Conservation (phyloP, 192 early-diverging fungal genomes). For the Diversispora epigaea region DNA sequence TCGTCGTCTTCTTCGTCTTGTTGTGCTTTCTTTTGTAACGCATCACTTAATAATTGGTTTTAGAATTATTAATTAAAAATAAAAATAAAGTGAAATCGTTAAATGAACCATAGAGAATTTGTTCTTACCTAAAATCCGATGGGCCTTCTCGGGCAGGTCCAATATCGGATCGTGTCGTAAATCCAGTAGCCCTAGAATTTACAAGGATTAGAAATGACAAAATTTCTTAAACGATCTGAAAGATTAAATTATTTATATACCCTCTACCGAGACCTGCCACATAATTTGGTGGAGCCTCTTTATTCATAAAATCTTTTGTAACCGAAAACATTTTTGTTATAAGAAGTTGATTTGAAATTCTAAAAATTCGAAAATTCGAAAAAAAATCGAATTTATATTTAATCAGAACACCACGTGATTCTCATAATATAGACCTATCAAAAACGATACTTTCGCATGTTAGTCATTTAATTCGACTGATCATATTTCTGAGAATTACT, state of each 20-base stretch:
- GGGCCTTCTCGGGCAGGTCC: conserved; percentile 87
- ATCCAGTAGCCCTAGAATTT: conserved; percentile 76
- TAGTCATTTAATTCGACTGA: too few relatives aligned
- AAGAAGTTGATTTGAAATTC: background rate
- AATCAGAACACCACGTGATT: too few relatives aligned
- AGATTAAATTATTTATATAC: conserved; percentile 20
- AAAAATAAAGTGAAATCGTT: background rate
- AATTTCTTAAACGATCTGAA: background rate
- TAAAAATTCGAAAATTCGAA: too few relatives aligned
- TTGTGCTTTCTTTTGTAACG: conserved; percentile 46
- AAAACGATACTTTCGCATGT: too few relatives aligned
- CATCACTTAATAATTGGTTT: conserved; percentile 26
- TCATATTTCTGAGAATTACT: too few relatives aligned
- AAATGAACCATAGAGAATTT: background rate
- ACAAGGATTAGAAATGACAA: background rate
- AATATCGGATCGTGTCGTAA: conserved; percentile 97
- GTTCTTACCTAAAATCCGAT: conserved; percentile 44
- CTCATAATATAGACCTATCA: too few relatives aligned
- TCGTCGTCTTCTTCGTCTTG: conserved; percentile 70
- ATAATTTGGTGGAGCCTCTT: conserved; percentile 92
- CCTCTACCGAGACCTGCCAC: conserved; percentile 97
- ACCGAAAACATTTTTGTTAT: conserved; percentile 52
- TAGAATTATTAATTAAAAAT: too few relatives aligned
- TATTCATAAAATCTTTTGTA: conserved; percentile 88
- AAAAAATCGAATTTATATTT: too few relatives aligned